These are phyloP conservation scores for Coniella vitis DNA, from an alignment of 2,329 filamentous ascomycete species.

Conservation along the genomic window DNA sequence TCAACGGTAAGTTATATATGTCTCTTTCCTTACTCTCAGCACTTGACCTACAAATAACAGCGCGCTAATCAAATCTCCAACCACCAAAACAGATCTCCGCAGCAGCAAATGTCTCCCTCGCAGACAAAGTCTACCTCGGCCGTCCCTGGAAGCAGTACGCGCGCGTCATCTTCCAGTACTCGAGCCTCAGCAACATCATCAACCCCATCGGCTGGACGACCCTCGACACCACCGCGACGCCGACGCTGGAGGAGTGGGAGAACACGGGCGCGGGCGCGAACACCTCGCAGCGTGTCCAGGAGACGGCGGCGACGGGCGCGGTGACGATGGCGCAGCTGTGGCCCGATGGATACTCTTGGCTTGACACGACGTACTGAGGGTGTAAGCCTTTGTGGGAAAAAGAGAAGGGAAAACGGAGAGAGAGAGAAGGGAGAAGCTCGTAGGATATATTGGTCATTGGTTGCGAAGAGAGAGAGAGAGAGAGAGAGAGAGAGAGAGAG, in stretches of 20 bases:
- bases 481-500: no score
- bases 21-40: no score
- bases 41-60: no score
- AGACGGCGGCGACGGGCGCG: constrained; percentile 19
- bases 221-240: constrained; percentile 25
- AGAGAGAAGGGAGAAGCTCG: no score
- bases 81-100: background rate
- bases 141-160: constrained; percentile 28
- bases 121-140: constrained; percentile 25
- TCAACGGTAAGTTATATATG: constrained; percentile 20
- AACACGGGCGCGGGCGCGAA: constrained; percentile 22
- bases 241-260: constrained; percentile 25
- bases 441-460: no score
- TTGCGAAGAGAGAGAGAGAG: no score
- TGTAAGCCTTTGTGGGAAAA: background rate
- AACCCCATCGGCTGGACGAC: constrained; percentile 27
- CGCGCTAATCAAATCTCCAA: no score
- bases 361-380: constrained; percentile 14
- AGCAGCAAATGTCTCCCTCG: constrained; percentile 5
- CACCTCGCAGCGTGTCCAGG: constrained; percentile 16
- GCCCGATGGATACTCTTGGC: constrained; percentile 11
- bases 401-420: background rate
- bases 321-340: constrained; percentile 19
- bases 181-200: constrained; percentile 22
- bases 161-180: constrained; percentile 28